Percentiles rank a stretch among this genome's conserved stretches.
phyloP scores from a whole-genome alignment of 2,329 filamentous ascomycete genomes.

The Cladosporium austrohemisphaericum region DNA sequence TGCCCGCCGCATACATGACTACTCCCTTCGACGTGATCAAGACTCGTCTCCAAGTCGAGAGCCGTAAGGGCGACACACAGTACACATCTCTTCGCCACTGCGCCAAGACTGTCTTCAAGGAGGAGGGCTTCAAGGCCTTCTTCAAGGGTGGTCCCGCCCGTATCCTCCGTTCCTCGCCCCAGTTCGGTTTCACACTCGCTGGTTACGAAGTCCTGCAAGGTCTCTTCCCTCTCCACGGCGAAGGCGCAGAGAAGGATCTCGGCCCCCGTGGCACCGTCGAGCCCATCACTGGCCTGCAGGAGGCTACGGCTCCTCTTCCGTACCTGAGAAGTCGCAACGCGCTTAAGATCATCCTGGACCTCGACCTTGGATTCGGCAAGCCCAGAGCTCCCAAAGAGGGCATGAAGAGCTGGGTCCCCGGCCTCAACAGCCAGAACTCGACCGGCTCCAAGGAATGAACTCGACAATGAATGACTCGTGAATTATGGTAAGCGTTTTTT shows the following conservation, averaged over 20 bases:
- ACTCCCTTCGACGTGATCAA: slow-evolving; percentile 99
- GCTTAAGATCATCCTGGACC: slow-evolving; percentile 88
- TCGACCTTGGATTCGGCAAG: slow-evolving; percentile 89
- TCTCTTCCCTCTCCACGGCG: slow-evolving; percentile 72
- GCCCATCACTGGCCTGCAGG: slow-evolving; percentile 59
- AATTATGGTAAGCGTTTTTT: no score
- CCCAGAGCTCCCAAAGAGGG: slow-evolving; percentile 44
- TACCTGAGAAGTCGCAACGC: slow-evolving; percentile 80
- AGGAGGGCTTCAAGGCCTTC: slow-evolving; percentile 94
- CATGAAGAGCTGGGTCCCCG: slow-evolving; percentile 12
- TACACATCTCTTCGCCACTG: slow-evolving; percentile 87
- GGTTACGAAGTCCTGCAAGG: slow-evolving; percentile 90
- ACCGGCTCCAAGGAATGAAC: slow-evolving; percentile 1
- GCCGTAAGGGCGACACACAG: slow-evolving; percentile 84
- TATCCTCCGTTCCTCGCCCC: slow-evolving; percentile 89
- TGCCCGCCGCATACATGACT: slow-evolving; percentile 71
- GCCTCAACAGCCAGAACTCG: slow-evolving; percentile 1
- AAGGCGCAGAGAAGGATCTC: slow-evolving; percentile 48
- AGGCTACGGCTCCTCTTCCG: slow-evolving; percentile 61
- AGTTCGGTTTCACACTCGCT: slow-evolving; percentile 96
- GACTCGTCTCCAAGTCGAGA: slow-evolving; percentile 94
- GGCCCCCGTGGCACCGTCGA: slow-evolving; percentile 55
- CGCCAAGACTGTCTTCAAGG: slow-evolving; percentile 75
- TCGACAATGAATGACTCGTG: no score
- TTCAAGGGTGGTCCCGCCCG: slow-evolving; percentile 97